Evolutionary conservation across 192 early-diverging fungal genomes (phyloP).

Genomic region (Coemansia aciculifera): DNA sequence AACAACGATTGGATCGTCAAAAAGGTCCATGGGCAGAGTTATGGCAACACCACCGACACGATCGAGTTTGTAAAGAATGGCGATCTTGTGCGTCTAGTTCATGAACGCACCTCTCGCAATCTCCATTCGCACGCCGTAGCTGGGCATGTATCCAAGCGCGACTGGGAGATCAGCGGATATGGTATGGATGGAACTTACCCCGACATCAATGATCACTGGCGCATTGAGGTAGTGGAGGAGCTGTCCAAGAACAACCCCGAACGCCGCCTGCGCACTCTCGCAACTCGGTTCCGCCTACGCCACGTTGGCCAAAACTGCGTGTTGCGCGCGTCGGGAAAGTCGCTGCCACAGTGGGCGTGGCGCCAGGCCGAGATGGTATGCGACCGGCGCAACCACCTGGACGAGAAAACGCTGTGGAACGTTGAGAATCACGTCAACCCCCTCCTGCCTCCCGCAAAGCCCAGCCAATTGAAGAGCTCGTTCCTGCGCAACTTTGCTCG

Average conservation of each 20-base stretch:
- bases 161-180: conserved; percentile 91
- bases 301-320: conserved; percentile 73
- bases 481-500: conserved; percentile 87
- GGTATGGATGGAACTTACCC: conserved; percentile 65
- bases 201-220: conserved; percentile 92
- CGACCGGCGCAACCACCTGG: conserved; percentile 65
- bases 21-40: conserved; percentile 57
- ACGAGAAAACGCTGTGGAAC: conserved; percentile 87
- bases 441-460: conserved; percentile 69
- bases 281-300: conserved; percentile 79
- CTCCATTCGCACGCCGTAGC: conserved; percentile 83
- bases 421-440: conserved; percentile 84
- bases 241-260: conserved; percentile 38
- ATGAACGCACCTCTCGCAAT: conserved; percentile 69
- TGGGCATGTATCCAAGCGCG: conserved; percentile 70
- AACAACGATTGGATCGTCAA: conserved; percentile 92
- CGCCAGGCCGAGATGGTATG: conserved; percentile 91
- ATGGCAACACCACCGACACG: conserved; percentile 29
- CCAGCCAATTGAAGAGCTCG: conserved; percentile 63
- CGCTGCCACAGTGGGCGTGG: conserved; percentile 95
- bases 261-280: conserved; percentile 66
- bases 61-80: conserved; percentile 73
- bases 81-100: conserved; percentile 80
- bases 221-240: conserved; percentile 78
- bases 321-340: conserved; percentile 70